phyloP scores from a whole-genome alignment of 306 rosid species.

The Citrullus colocynthis region DNA sequence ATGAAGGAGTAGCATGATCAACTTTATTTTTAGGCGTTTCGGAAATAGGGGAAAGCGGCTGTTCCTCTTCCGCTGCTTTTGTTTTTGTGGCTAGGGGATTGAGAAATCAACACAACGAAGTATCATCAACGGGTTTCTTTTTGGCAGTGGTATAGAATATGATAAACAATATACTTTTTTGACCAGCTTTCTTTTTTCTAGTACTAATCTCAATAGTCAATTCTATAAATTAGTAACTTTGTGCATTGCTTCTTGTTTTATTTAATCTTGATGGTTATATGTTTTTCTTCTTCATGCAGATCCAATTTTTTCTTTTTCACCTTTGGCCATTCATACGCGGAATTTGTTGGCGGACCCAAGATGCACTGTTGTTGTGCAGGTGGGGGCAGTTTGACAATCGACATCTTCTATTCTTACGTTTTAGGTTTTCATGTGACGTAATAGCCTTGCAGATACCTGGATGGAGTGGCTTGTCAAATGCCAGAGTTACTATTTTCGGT shows the following conservation, averaged over 20 bases:
- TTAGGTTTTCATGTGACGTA: constrained; percentile 24
- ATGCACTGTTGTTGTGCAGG: constrained; percentile 99
- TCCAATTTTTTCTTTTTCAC: constrained; percentile 95
- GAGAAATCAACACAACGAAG: background rate
- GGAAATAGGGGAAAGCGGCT: no score
- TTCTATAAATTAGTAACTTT: background rate
- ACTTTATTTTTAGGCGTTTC: no score
- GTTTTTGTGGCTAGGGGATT: background rate
- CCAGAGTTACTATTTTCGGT: constrained; percentile 97
- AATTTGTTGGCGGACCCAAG: constrained; percentile 89
- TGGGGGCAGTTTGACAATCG: constrained; percentile 21
- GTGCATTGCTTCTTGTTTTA: background rate
- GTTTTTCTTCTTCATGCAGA: constrained; percentile 27
- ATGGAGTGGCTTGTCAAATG: constrained; percentile 99
- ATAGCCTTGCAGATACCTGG: constrained; percentile 73
- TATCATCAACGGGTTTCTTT: background rate
- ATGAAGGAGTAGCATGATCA: no score
- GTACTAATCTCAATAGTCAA: background rate
- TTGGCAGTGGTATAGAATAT: background rate
- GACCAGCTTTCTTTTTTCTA: background rate
- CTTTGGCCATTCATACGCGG: constrained; percentile 93
- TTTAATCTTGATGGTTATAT: background rate
- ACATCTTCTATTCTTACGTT: constrained; percentile 10
- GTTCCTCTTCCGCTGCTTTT: background rate
- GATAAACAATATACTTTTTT: background rate